Base-by-base conservation (phyloP, 108 stramenopile genomes). In the Nitzschia sp. region DNA sequence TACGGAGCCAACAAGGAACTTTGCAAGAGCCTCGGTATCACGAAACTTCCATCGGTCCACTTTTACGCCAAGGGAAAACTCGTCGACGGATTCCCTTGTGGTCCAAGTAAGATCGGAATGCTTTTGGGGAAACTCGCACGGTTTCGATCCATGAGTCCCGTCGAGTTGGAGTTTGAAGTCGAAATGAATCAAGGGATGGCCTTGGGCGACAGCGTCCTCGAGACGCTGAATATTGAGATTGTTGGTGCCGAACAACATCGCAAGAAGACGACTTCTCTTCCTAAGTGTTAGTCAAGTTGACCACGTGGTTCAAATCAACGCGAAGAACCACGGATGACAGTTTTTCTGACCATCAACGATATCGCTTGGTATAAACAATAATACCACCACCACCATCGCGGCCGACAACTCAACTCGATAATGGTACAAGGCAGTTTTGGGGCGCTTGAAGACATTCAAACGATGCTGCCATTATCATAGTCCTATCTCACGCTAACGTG, bases 1-100 rank as follows among this genome's bases (percentile, higher is more conserved):
- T 87, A 72, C 59, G 64, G 77, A 61, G 54, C 64, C 0, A 86
- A 82, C 66, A 56, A 59, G 0, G 38, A 65, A 0, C 54, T 91
- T 2, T 91, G 90, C 47, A 75, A 76, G 55, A 46, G 82, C 11
- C 70, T 88, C 28, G 85, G 85, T 29, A 79, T 91, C 45, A 79
- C 64, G 31, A 86, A 75, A 46, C 64, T 91, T 49, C 90, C 90
- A 34, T 75, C 81, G 17, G 78, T 86, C 3, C 83, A 81, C 51
- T 62, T 88, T 32, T 85, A 86, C 46, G 46, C 38, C 4, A 51
- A 47, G 21, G 74, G 70, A 46, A 18, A 36, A 13, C 25, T 31
- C 13, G 17, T 77, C 1, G 56, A 64, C 5, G 54, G 46, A 8
- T 77, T 77, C 54, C 63, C 63, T 24, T 77, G 76, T 65, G 76